phyloP scores from a whole-genome alignment of 2,329 filamentous ascomycete species.

The Ascochyta pisi region DNA sequence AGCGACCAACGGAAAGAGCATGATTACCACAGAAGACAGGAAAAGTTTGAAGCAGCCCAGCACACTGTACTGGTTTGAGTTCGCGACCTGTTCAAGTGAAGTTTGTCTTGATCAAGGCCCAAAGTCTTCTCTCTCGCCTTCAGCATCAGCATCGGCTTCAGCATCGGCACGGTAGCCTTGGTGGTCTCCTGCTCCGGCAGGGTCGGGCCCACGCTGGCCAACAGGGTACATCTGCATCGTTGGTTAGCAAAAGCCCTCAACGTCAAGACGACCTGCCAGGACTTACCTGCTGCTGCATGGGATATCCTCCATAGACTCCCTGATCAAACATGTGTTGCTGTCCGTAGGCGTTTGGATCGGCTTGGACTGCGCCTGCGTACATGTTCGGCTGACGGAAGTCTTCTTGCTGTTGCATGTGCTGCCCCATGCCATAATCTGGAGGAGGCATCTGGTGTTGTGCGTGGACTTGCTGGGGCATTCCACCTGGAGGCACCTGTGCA shows the following conservation, averaged over 20 bases:
- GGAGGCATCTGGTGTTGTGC: slow-evolving; percentile 62
- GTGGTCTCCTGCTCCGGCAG: slow-evolving; percentile 44
- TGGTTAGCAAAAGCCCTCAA: slow-evolving; percentile 5
- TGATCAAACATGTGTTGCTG: slow-evolving; percentile 83
- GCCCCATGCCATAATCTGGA: slow-evolving; percentile 63
- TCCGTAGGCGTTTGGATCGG: slow-evolving; percentile 75
- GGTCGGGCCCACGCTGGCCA: slow-evolving; percentile 48
- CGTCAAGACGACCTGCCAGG: neutral
- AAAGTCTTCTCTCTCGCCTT: slow-evolving; percentile 51
- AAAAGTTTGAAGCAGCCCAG: neutral
- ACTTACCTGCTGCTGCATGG: slow-evolving; percentile 83
- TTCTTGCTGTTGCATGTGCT: slow-evolving; percentile 64
- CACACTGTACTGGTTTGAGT: no score
- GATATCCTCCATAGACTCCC: slow-evolving; percentile 82
- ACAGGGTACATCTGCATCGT: slow-evolving; percentile 48
- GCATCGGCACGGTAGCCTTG: slow-evolving; percentile 48
- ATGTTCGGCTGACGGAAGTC: slow-evolving; percentile 84
- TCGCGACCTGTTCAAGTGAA: neutral
- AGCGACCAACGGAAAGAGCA: neutral
- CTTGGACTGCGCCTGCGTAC: slow-evolving; percentile 81
- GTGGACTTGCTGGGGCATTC: slow-evolving; percentile 51
- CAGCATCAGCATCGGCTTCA: slow-evolving; percentile 49
- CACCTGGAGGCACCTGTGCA: slow-evolving; percentile 43
- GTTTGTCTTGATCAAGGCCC: slow-evolving; percentile 24
- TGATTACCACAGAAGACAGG: neutral